Evolutionary conservation across 306 rosid species (phyloP).

Genomic region (Prosopis cineraria): DNA sequence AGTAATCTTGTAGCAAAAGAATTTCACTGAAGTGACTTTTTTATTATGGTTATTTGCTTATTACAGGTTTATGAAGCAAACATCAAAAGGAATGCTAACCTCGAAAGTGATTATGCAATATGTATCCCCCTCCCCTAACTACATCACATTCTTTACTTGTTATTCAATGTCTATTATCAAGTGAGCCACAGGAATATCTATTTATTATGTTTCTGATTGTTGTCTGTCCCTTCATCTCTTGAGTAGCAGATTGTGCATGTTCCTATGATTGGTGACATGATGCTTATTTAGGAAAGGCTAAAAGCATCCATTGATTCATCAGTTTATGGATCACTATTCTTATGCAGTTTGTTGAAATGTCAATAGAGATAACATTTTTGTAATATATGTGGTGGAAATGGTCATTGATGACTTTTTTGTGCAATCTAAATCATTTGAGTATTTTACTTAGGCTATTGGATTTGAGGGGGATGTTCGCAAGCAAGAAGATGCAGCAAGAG

Average conservation of each 20-base stretch:
- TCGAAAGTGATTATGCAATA: neutral
- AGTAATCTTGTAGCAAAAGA: neutral
- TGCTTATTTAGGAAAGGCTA: neutral
- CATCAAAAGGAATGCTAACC: neutral
- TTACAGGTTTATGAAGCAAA: neutral
- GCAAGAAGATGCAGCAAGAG: conserved; percentile 80
- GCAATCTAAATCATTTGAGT: neutral
- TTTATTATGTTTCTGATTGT: neutral
- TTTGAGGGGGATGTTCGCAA: conserved; percentile 89
- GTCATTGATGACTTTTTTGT: neutral
- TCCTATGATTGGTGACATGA: neutral
- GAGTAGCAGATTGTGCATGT: neutral
- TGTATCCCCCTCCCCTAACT: neutral
- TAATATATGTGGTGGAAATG: neutral
- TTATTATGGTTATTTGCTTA: neutral
- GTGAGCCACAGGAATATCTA: neutral
- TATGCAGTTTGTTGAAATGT: neutral
- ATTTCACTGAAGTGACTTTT: neutral
- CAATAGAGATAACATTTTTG: neutral
- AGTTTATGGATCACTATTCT: neutral
- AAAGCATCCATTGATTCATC: neutral
- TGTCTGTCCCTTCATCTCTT: neutral
- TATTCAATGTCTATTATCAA: neutral
- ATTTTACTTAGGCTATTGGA: conserved; percentile 63
- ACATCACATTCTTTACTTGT: neutral